Percentiles rank a stretch among this genome's conserved stretches.
Evolutionary conservation across 2,329 filamentous ascomycete species (phyloP).

Genomic region (Sporothrix dimorphospora): DNA sequence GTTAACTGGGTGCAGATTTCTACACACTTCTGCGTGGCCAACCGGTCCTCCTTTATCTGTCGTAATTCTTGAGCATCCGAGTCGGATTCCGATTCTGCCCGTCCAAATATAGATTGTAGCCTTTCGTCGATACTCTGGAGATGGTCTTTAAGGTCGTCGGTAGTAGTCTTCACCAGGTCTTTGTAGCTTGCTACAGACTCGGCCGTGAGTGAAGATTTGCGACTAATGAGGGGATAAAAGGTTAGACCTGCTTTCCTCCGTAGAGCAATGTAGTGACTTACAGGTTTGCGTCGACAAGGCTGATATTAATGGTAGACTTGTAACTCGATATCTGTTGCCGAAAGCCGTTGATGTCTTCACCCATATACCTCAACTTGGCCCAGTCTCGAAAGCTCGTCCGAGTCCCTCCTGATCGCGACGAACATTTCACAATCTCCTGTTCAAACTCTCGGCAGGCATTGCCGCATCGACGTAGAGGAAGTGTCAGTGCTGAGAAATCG

Average conservation of each 20-base stretch:
- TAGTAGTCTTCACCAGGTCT: conserved; percentile 15
- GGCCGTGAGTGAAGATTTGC: conserved; percentile 12
- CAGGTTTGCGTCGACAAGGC: conserved; percentile 6
- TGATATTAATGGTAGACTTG: conserved; percentile 17
- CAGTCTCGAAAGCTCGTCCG: conserved; percentile 21
- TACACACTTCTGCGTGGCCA: conserved; percentile 6
- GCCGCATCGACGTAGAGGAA: not conserved
- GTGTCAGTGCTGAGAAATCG: conserved; percentile 7
- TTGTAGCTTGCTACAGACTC: conserved; percentile 7
- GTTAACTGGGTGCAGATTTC: conserved; percentile 16
- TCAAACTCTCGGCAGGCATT: conserved; percentile 11
- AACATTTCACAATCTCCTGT: conserved; percentile 14
- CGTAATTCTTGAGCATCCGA: conserved; percentile 11
- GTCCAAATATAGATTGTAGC: conserved; percentile 8
- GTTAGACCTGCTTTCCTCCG: not conserved
- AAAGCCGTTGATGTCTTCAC: conserved; percentile 19
- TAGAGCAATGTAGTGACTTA: conserved; percentile 8
- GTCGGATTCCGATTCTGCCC: not conserved
- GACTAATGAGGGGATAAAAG: conserved; percentile 11
- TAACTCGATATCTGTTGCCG: conserved; percentile 17
- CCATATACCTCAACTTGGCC: conserved; percentile 21
- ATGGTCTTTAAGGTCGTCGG: conserved; percentile 20
- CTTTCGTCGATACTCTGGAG: conserved; percentile 10
- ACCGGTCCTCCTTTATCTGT: conserved; percentile 13
- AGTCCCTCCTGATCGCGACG: conserved; percentile 10